Evolutionary conservation across 306 rosid species (phyloP), one percentile per base, ranked within the genome.

Genomic region (Mimosa pudica): DNA sequence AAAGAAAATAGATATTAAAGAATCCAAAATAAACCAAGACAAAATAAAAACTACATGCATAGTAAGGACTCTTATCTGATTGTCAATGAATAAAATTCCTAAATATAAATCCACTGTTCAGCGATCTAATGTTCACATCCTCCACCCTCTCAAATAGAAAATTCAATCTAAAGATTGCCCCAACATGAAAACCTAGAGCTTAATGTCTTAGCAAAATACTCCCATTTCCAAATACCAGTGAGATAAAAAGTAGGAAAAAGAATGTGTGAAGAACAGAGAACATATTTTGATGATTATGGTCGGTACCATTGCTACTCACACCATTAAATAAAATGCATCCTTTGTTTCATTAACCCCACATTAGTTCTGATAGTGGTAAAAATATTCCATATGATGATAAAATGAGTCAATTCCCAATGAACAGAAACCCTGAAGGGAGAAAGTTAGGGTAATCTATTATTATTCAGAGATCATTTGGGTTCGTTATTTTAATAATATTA

Each of bases 51-150:
- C 55, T 69, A 11, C 46, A 12, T 11, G 11, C 36, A 30, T 18
- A 74, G 42, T 47, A 36, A 46, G 30, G 69, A 63, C 58, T 75
- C 75, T 14, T 45, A 78, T 75, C 77, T 69, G 52, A 54, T 46
- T 52, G 70, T 72, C 41, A 60, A 9, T 60, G 36, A 51, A 45
- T 46, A 20, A 45, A 32, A 70, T 46, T 49, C 55, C n/a, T 71
- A 58, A 36, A 62, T 72, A 47, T 10, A 18, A 17, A 47, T 70
- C 77, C 46, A 78, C 70, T 42, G 69, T 6, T 30, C 7, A 70
- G 42, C 70, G 35, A 4, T 68, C 16, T 12, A 24, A 78, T 18
- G 16, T 69, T 74, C 38, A 73, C 51, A 38, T 38, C n/a, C 77
- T 36, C n/a, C 67, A 10, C 66, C 24, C 66, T 4, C 24, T 17